Evolutionary conservation across 2,329 filamentous ascomycete genomes (phyloP).

Genomic region (Cladophialophora chaetospira): DNA sequence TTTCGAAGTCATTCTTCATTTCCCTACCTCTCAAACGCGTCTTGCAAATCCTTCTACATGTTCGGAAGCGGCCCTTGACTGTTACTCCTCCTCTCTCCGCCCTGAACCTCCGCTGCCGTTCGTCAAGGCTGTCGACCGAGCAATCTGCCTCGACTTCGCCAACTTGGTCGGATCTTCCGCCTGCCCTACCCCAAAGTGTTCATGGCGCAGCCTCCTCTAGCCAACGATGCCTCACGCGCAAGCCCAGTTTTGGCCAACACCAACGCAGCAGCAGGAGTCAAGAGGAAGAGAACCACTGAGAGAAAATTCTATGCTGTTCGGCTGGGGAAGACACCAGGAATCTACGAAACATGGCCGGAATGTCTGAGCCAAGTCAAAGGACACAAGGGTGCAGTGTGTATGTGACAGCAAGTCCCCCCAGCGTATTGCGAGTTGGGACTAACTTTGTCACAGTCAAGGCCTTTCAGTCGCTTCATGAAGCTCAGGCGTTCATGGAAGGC

Average conservation of each 20-base stretch:
- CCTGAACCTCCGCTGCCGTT: background rate
- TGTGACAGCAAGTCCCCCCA: conserved; percentile 41
- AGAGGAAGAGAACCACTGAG: conserved; percentile 56
- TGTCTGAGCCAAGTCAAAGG: conserved; percentile 64
- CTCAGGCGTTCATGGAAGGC: conserved; percentile 74
- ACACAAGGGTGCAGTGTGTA: conserved; percentile 68
- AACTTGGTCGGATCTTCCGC: conserved; percentile 4
- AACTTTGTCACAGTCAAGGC: conserved; percentile 66
- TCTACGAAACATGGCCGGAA: conserved; percentile 66
- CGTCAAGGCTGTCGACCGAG: background rate
- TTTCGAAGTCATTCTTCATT: too few species aligned
- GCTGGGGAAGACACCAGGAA: conserved; percentile 60
- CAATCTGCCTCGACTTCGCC: conserved; percentile 29
- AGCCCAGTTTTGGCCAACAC: conserved; percentile 17
- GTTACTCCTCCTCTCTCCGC: background rate
- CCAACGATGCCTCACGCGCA: conserved; percentile 17
- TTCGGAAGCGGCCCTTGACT: background rate
- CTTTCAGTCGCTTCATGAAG: conserved; percentile 72
- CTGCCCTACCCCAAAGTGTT: conserved; percentile 3
- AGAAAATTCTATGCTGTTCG: conserved; percentile 67
- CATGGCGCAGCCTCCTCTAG: conserved; percentile 28
- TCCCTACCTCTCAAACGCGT: background rate
- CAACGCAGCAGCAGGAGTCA: conserved; percentile 37
- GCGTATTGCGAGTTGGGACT: conserved; percentile 4
- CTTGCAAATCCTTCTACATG: background rate